Percentiles rank a stretch among this genome's conserved stretches.
These are phyloP conservation scores for Albifimbria verrucaria DNA, from an alignment of 2,329 filamentous ascomycete species.

Conservation along the genomic window DNA sequence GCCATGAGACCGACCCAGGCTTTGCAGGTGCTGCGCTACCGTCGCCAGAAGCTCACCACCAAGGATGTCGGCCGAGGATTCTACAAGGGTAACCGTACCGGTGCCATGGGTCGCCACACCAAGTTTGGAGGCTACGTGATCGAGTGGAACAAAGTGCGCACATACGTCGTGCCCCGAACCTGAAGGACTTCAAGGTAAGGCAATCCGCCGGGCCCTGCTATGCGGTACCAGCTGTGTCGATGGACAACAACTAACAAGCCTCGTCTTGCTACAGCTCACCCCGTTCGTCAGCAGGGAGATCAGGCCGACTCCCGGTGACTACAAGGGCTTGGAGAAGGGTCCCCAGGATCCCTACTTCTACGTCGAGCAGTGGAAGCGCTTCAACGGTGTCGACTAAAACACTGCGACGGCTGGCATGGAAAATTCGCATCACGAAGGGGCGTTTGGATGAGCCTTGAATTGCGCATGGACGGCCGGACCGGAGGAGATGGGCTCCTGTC, in stretches of 20 bases:
- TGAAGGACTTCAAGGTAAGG: conserved; percentile 70
- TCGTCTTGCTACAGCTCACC: conserved; percentile 55
- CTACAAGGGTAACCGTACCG: conserved; percentile 94
- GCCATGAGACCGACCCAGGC: conserved; percentile 65
- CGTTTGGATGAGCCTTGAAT: background rate
- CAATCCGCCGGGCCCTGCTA: too few species aligned
- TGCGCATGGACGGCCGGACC: too few species aligned
- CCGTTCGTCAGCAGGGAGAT: conserved; percentile 71
- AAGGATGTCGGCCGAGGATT: conserved; percentile 91
- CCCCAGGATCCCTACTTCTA: conserved; percentile 61
- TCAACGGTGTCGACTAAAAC: conserved; percentile 58
- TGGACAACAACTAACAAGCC: conserved; percentile 12
- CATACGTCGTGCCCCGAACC: conserved; percentile 75
- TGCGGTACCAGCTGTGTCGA: too few species aligned
- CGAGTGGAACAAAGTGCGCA: conserved; percentile 84
- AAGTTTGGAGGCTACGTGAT: conserved; percentile 81
- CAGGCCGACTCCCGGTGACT: conserved; percentile 48
- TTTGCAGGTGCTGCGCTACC: conserved; percentile 64
- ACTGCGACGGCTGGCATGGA: background rate
- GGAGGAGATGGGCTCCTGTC: conserved; percentile 12
- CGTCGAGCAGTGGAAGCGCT: conserved; percentile 63
- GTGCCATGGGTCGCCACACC: conserved; percentile 81
- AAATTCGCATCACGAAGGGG: background rate
- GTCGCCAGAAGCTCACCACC: conserved; percentile 79
- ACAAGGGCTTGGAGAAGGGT: conserved; percentile 49